A percentile compares a stretch with the other conserved stretches of the same genome.
These are phyloP conservation scores for Hemisphaericaspora subhashii DNA, from an alignment of 1,139 yeast species.

Conservation along the genomic window DNA sequence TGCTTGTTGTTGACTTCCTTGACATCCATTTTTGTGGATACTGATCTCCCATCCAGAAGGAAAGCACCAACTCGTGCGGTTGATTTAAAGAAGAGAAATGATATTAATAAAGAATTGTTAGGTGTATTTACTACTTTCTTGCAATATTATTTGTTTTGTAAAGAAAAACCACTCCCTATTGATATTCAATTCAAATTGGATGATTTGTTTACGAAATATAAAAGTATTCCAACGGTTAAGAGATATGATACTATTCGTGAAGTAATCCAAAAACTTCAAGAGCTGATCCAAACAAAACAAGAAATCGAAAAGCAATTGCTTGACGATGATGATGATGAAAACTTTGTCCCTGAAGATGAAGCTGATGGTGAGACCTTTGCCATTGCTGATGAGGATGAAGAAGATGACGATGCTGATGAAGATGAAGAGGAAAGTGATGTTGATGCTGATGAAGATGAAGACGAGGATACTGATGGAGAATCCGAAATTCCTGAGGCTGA, in stretches of 20 bases:
- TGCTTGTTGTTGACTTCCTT: conserved; percentile 28
- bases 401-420: conserved; percentile 20
- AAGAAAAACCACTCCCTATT: conserved; percentile 62
- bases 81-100: conserved; percentile 12
- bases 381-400: conserved; percentile 21
- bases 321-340: conserved; percentile 19
- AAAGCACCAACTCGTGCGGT: conserved; percentile 11
- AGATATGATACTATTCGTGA: conserved; percentile 43
- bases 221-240: conserved; percentile 24
- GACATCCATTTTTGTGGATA: conserved; percentile 14
- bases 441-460: conserved; percentile 14
- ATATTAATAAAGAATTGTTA: conserved; percentile 27
- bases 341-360: conserved; percentile 14
- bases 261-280: conserved; percentile 39
- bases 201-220: conserved; percentile 38
- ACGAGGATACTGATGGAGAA: conserved; percentile 14
- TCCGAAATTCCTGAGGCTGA: conserved; percentile 14
- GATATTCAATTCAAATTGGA: conserved; percentile 60
- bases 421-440: conserved; percentile 17
- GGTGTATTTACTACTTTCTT: conserved; percentile 58
- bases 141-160: conserved; percentile 73
- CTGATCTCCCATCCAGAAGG: conserved; percentile 10
- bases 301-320: conserved; percentile 19
- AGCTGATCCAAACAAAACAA: conserved; percentile 21
- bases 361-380: conserved; percentile 20